These are phyloP conservation scores for Pichia insulana DNA, from an alignment of 805 yeast species.

Conservation along the genomic window DNA sequence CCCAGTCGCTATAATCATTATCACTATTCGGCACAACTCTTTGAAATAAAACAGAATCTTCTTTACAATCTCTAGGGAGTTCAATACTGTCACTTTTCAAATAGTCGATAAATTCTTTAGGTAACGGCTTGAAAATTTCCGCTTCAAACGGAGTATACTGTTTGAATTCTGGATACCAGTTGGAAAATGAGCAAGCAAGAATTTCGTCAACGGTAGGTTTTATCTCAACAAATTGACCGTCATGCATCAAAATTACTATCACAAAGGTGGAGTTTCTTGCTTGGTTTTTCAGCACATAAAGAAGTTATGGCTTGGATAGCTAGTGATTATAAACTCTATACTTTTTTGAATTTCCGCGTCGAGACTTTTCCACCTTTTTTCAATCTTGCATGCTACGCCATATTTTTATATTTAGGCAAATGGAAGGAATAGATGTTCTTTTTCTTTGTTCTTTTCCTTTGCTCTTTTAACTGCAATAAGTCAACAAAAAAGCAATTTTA, in stretches of 20 bases:
- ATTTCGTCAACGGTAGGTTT: constrained; percentile 32
- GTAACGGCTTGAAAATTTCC: constrained; percentile 47
- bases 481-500: neutral
- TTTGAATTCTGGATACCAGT: constrained; percentile 51
- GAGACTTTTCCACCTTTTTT: no score
- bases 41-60: constrained; percentile 26
- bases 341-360: no score
- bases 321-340: no score
- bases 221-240: constrained; percentile 20
- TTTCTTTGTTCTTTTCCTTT: neutral
- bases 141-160: constrained; percentile 39
- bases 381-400: no score
- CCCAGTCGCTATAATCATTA: constrained; percentile 73
- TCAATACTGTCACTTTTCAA: constrained; percentile 59
- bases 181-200: constrained; percentile 43
- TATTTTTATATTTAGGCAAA: no score
- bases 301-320: no score
- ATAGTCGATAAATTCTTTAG: constrained; percentile 49
- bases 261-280: no score
- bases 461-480: neutral
- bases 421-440: no score
- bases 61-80: constrained; percentile 41
- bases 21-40: constrained; percentile 36
- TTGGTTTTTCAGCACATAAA: no score
- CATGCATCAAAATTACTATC: no score